Conservation (phyloP, 345 rosid genomes). For the Gossypium herbaceum region DNA sequence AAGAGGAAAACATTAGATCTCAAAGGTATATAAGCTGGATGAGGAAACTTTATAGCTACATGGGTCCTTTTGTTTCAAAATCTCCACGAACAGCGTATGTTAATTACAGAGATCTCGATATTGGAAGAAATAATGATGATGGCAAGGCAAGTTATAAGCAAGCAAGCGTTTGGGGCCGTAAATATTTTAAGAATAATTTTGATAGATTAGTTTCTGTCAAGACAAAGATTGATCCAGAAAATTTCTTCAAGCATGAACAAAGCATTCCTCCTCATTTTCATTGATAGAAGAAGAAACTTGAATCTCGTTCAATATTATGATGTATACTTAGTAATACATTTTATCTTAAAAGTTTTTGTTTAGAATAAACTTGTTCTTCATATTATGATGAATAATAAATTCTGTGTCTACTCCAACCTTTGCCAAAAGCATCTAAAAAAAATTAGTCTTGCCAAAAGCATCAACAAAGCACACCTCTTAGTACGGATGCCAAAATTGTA, state of each 20-base stretch:
- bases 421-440: too few relatives aligned
- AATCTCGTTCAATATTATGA: too few relatives aligned
- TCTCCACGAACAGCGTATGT: background rate
- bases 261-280: slow-evolving; percentile 2
- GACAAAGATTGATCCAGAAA: background rate
- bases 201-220: background rate
- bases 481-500: too few relatives aligned
- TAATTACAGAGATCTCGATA: slow-evolving; percentile 7
- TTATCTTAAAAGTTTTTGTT: too few relatives aligned
- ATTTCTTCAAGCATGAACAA: slow-evolving; percentile 9
- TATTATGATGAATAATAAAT: too few relatives aligned
- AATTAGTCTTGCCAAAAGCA: too few relatives aligned
- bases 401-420: too few relatives aligned
- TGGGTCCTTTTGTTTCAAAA: background rate
- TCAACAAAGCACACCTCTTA: too few relatives aligned
- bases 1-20: background rate
- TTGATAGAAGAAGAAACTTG: background rate
- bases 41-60: background rate
- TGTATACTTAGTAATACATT: too few relatives aligned
- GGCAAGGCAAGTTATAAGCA: background rate
- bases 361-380: too few relatives aligned
- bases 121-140: background rate
- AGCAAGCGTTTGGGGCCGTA: slow-evolving; percentile 9
- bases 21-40: background rate
- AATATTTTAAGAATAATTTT: slow-evolving; percentile 1